Percentiles rank a stretch among this genome's conserved stretches.
Conservation (phyloP, 108 stramenopile species). For the Asterionellopsis glacialis region DNA sequence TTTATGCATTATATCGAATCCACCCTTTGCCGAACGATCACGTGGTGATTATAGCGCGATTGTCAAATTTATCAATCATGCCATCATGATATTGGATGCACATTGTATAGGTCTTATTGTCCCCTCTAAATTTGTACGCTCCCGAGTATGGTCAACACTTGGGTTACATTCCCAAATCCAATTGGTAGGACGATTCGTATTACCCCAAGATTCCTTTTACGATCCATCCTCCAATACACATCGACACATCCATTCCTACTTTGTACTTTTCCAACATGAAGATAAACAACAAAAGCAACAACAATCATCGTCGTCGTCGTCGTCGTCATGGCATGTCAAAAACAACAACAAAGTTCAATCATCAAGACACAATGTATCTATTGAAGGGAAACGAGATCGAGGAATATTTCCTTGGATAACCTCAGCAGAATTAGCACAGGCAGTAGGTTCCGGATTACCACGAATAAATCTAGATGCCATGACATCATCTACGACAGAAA, state of each 20-base stretch:
- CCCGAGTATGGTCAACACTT: constrained; percentile 26
- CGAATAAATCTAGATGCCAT: too few relatives aligned
- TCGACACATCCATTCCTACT: constrained; percentile 25
- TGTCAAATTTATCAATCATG: constrained; percentile 33
- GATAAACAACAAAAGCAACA: too few relatives aligned
- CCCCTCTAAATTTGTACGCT: constrained; percentile 33
- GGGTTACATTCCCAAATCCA: constrained; percentile 15
- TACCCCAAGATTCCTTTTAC: constrained; percentile 39
- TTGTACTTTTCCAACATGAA: constrained; percentile 25
- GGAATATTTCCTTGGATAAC: constrained; percentile 21
- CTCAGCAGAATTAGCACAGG: constrained; percentile 19
- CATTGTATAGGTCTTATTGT: constrained; percentile 28
- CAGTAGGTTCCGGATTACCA: constrained; percentile 18
- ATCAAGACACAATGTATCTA: too few relatives aligned
- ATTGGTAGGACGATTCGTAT: constrained; percentile 20
- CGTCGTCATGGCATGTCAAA: too few relatives aligned
- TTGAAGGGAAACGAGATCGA: constrained; percentile 26
- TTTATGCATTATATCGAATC: constrained; percentile 35
- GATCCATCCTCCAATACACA: constrained; percentile 21
- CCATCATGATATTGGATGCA: constrained; percentile 14
- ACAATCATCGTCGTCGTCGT: too few relatives aligned
- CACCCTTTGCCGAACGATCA: constrained; percentile 28
- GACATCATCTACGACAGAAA: too few relatives aligned
- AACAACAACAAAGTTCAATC: too few relatives aligned
- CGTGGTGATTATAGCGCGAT: constrained; percentile 37